Conservation (phyloP, 1,284 basidiomycete species). For the Melampsora larici-populina region DNA sequence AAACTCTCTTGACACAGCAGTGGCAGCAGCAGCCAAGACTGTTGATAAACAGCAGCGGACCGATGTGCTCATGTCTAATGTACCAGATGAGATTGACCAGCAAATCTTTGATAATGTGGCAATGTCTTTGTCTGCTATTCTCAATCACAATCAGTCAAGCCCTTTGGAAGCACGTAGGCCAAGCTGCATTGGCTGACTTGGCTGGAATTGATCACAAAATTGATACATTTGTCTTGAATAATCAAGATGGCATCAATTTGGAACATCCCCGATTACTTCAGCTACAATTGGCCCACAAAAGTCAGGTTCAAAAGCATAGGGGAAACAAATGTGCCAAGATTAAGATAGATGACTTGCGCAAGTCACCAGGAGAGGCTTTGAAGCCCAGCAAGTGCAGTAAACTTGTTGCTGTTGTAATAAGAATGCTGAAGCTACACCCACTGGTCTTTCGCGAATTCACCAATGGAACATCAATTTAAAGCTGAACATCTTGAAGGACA, state of each 20-base stretch:
- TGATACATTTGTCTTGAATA: slow-evolving; percentile 1
- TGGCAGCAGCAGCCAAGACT: neutral
- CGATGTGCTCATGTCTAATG: neutral
- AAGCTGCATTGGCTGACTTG: neutral
- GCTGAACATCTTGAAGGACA: neutral
- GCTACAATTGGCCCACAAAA: too few relatives aligned
- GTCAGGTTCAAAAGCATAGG: too few relatives aligned
- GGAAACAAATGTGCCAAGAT: too few relatives aligned
- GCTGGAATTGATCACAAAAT: too few relatives aligned
- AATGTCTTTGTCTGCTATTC: slow-evolving; percentile 1
- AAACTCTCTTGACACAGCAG: neutral
- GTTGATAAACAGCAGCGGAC: neutral
- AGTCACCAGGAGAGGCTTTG: neutral
- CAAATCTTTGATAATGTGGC: slow-evolving; percentile 3
- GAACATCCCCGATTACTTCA: too few relatives aligned
- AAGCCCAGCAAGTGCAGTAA: slow-evolving; percentile 20
- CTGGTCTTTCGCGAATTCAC: too few relatives aligned
- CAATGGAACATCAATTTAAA: too few relatives aligned
- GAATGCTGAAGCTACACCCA: too few relatives aligned
- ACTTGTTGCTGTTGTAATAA: slow-evolving; percentile 10
- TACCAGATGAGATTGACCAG: neutral
- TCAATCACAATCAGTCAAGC: neutral
- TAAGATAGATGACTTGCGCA: neutral
- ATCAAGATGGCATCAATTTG: too few relatives aligned
- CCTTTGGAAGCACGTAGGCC: neutral